phyloP scores from a whole-genome alignment of 176 grass and related monocot species.

The Carex littledalei region DNA sequence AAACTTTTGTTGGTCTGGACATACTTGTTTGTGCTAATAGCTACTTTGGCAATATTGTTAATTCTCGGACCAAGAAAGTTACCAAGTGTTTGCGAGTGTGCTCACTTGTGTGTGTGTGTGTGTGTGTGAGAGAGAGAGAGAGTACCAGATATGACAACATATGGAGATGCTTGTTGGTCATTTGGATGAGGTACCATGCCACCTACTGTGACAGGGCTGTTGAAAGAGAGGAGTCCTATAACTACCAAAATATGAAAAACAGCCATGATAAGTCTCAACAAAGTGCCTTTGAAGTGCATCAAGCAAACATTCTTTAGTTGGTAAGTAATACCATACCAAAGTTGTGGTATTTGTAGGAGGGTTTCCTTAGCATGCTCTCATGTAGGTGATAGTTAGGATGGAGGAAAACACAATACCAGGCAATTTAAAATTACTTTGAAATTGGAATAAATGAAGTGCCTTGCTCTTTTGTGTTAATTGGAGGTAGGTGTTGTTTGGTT shows the following conservation, averaged over 20 bases:
- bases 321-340: neutral
- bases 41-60: neutral
- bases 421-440: neutral
- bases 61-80: neutral
- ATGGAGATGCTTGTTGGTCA: neutral
- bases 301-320: conserved; percentile 10
- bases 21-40: neutral
- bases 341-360: neutral
- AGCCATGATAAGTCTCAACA: neutral
- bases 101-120: neutral
- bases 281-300: neutral
- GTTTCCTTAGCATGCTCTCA: neutral
- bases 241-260: neutral
- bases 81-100: neutral
- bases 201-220: neutral
- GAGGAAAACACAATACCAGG: neutral
- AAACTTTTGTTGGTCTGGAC: neutral
- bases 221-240: neutral
- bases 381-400: conserved; percentile 7
- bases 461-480: neutral
- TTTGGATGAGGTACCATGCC: neutral
- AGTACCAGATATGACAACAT: conserved; percentile 16
- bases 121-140: neutral
- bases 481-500: conserved; percentile 6
- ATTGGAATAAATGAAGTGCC: neutral